Evolutionary conservation across 2,329 filamentous ascomycete genomes (phyloP).

Genomic region (Clarireedia homoeocarpa): DNA sequence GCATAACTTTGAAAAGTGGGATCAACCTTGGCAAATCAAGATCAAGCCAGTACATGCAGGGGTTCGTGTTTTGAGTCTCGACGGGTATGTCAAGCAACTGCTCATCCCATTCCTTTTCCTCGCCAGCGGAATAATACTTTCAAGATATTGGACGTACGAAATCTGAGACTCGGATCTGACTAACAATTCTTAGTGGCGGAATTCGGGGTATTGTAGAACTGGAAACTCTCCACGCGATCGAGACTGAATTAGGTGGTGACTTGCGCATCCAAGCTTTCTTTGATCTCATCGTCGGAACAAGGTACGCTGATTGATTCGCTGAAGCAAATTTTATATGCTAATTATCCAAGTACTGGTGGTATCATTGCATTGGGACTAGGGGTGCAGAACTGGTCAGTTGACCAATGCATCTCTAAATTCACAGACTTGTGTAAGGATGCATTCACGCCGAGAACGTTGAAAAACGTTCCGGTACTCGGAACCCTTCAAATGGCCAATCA

Average conservation of each 20-base stretch:
- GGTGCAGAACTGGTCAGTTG: slow-evolving; percentile 4
- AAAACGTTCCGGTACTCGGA: slow-evolving; percentile 27
- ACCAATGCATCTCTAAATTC: slow-evolving; percentile 7
- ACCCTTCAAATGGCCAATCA: slow-evolving; percentile 24
- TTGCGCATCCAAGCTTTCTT: slow-evolving; percentile 12
- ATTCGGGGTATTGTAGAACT: slow-evolving; percentile 10
- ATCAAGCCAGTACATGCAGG: slow-evolving; percentile 8
- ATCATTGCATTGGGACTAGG: slow-evolving; percentile 7
- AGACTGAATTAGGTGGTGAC: slow-evolving; percentile 2
- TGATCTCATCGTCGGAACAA: slow-evolving; percentile 14
- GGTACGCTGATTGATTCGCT: neutral
- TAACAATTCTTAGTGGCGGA: slow-evolving; percentile 5
- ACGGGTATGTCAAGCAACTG: slow-evolving; percentile 3
- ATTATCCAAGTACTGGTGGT: slow-evolving; percentile 5
- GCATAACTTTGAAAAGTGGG: neutral
- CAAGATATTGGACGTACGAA: too few species aligned
- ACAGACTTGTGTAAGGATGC: neutral
- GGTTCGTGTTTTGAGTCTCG: slow-evolving; percentile 7
- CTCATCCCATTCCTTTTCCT: neutral
- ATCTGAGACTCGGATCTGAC: neutral
- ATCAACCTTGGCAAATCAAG: slow-evolving; percentile 2
- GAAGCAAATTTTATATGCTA: neutral
- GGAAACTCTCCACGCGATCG: slow-evolving; percentile 7
- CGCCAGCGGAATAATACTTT: too few species aligned
- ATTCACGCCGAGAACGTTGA: slow-evolving; percentile 29